Evolutionary conservation across 257 asterid genomes (phyloP), one percentile per base, ranked within the genome.

Genomic region (Verbena officinalis): DNA sequence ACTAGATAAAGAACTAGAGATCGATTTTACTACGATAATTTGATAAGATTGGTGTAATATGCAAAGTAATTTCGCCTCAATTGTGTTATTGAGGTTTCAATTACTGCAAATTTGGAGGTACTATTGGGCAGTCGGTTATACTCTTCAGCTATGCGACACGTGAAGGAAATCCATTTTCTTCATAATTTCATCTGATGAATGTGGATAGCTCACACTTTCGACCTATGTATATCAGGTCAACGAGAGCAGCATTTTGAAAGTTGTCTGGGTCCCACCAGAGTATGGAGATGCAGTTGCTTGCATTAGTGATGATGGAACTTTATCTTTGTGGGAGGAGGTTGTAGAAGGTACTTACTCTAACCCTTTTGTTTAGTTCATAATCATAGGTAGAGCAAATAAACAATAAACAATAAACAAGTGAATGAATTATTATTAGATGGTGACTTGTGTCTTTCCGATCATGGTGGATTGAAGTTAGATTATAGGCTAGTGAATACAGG

Each of bases 261-360:
- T 84, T 72, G 81, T 84, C 43, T 84, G 87, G 84, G 77, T 79
- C 55, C 91, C 87, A n/a, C 87, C 86, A 13, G 85, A 79, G 59
- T 81, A 77, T 77, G 87, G 91, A 65, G 87, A 84, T 65, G 85
- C 78, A 11, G 72, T 84, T 49, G 88, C 86, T 17, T 46, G 53
- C 53, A 17, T 46, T 17, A 46, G 53, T 46, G 53, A 20, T 16
- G 53, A 46, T 46, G 53, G 23, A 20, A 9, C 16, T 65, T 77
- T 81, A 75, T 75, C 75, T 9, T 65, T 84, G 74, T 84, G 84
- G 91, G 84, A 81, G 65, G 91, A 84, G 66, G 81, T 73, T 34
- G 72, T 65, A 2, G 80, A 77, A 77, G 87, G 88, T 81, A 68
- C 23, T 20, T 14, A 15, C 17, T 42, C 20, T 20, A 50, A 9